phyloP scores from a whole-genome alignment of 2,329 filamentous ascomycete species.

The Cryphonectria parasitica region DNA sequence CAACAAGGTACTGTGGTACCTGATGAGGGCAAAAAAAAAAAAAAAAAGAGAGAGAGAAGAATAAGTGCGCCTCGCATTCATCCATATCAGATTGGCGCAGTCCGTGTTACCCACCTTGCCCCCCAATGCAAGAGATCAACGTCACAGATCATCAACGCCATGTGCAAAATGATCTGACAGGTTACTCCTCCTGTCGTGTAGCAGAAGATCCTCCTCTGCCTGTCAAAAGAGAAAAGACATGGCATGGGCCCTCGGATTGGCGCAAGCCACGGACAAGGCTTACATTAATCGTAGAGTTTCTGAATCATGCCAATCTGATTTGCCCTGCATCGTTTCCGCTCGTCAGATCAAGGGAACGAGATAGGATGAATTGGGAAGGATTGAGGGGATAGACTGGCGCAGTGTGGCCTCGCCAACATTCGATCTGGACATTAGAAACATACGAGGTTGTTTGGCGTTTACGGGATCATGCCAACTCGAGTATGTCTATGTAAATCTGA shows the following conservation, averaged over 20 bases:
- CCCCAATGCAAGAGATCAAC: background rate
- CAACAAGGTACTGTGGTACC: background rate
- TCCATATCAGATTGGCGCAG: background rate
- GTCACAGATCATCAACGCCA: background rate
- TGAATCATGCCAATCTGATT: background rate
- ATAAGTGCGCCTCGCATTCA: background rate
- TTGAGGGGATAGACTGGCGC: background rate
- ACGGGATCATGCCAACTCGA: background rate
- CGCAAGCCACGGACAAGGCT: background rate
- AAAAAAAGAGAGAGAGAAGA: too few species aligned
- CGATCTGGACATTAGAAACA: slow-evolving; percentile 23
- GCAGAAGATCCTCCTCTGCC: background rate
- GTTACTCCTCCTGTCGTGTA: background rate
- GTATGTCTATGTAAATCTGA: background rate
- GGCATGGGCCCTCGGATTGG: background rate
- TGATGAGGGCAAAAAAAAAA: too few species aligned
- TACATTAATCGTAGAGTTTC: background rate
- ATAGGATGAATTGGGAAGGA: background rate
- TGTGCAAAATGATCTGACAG: background rate
- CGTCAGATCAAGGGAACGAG: background rate
- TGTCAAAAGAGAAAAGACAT: background rate
- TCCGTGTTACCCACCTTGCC: background rate
- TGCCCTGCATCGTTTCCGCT: background rate
- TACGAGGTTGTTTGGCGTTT: slow-evolving; percentile 25
- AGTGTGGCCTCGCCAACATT: slow-evolving; percentile 7